These are phyloP conservation scores for Cadophora sp. DNA, from an alignment of 2,329 filamentous ascomycete genomes.

Conservation along the genomic window DNA sequence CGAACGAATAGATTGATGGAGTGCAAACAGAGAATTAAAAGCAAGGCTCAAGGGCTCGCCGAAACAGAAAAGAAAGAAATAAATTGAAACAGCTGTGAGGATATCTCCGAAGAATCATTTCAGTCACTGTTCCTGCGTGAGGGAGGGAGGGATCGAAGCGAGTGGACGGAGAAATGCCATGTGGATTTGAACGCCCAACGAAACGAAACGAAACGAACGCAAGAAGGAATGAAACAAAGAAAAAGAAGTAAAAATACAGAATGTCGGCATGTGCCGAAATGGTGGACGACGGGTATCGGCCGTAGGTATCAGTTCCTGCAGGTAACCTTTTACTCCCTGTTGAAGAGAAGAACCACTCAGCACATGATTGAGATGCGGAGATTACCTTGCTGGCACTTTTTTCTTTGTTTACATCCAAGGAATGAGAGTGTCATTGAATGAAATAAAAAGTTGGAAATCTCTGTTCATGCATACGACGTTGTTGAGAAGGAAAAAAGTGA, in stretches of 20 bases:
- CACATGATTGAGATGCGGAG: not conserved
- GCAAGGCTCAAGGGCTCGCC: no score
- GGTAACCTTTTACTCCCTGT: not conserved
- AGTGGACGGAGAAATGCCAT: not conserved
- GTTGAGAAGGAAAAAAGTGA: no score
- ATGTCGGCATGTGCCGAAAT: constrained; percentile 5
- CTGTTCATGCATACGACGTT: no score
- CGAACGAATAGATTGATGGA: not conserved
- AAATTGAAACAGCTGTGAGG: not conserved
- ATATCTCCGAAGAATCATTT: no score
- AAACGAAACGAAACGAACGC: not conserved
- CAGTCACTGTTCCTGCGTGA: no score
- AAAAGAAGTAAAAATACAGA: not conserved
- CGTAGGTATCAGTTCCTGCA: constrained; percentile 11
- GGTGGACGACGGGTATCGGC: not conserved
- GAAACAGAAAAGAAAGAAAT: not conserved
- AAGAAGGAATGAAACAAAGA: not conserved
- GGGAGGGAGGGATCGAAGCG: not conserved
- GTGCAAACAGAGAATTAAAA: not conserved
- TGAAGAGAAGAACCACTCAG: not conserved
- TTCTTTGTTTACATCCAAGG: not conserved
- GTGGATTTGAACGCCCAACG: not conserved
- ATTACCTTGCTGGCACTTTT: not conserved
- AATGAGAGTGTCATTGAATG: no score
- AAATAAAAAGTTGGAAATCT: no score